These are phyloP conservation scores for Opeltia flavorubescens DNA, from an alignment of 495 filamentous ascomycete genomes.

Conservation along the genomic window DNA sequence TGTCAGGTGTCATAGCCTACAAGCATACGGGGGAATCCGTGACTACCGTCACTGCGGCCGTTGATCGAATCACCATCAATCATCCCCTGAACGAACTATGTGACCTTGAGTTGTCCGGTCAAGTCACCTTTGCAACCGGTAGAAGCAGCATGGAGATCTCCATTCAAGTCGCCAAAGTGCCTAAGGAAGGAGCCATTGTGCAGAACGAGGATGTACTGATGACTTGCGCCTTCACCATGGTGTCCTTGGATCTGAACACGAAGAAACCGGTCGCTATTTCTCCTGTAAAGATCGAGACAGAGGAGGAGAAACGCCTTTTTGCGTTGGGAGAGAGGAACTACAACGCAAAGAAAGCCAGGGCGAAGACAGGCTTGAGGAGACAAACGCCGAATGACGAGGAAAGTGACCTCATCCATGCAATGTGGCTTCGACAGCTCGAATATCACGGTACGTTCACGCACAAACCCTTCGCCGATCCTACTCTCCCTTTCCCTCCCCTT, in stretches of 20 bases:
- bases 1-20: conserved; percentile 68
- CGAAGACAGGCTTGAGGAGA: conserved; percentile 50
- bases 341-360: conserved; percentile 52
- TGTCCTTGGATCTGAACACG: conserved; percentile 59
- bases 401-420: conserved; percentile 61
- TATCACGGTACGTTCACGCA: conserved; percentile 48
- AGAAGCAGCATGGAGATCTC: conserved; percentile 72
- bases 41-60: conserved; percentile 68
- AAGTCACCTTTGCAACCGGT: conserved; percentile 70
- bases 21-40: conserved; percentile 68
- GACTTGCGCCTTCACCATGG: conserved; percentile 77
- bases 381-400: conserved; percentile 66
- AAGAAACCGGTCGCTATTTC: conserved; percentile 48
- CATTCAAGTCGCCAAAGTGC: conserved; percentile 54
- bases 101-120: conserved; percentile 65
- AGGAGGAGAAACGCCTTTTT: conserved; percentile 59
- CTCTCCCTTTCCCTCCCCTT: not conserved
- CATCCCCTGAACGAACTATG: conserved; percentile 63
- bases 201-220: conserved; percentile 57
- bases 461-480: too few relatives aligned
- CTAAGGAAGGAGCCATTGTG: conserved; percentile 37
- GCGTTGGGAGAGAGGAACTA: conserved; percentile 58
- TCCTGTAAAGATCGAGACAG: conserved; percentile 48
- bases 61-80: conserved; percentile 66
- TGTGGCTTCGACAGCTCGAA: conserved; percentile 61